These are phyloP conservation scores for Melastoma malabathricum DNA, from an alignment of 345 rosid species.

Conservation along the genomic window DNA sequence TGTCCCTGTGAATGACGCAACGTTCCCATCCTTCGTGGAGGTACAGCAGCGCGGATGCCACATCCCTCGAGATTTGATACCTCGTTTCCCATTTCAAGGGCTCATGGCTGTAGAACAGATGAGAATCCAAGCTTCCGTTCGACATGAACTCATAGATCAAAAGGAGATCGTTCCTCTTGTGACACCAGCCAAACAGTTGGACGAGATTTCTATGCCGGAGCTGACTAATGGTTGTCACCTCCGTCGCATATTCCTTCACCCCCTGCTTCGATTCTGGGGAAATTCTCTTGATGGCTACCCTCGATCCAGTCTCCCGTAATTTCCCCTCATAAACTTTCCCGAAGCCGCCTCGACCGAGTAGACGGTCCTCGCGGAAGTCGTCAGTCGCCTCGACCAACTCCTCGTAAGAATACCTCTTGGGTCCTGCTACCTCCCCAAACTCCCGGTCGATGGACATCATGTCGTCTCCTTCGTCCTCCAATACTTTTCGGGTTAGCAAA, in stretches of 20 bases:
- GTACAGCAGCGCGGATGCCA: constrained; percentile 5
- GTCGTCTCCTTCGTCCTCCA: not conserved
- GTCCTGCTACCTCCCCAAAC: constrained; percentile 1
- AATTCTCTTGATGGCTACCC: constrained; percentile 5
- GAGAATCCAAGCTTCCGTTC: constrained; percentile 4
- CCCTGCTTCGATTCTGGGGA: constrained; percentile 1
- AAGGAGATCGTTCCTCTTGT: not conserved
- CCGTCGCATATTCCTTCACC: constrained; percentile 4
- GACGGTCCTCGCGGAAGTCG: not conserved
- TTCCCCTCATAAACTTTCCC: constrained; percentile 3
- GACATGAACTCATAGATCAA: constrained; percentile 4
- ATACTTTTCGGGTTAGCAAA: not conserved
- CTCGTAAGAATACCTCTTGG: not conserved
- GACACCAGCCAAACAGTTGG: constrained; percentile 3
- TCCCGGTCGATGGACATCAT: not conserved
- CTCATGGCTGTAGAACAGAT: not conserved
- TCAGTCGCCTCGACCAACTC: not conserved
- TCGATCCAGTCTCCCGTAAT: not conserved
- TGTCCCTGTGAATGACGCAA: constrained; percentile 6
- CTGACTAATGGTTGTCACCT: constrained; percentile 3
- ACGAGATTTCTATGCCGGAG: constrained; percentile 3
- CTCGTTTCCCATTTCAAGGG: constrained; percentile 2
- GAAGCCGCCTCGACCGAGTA: constrained; percentile 3
- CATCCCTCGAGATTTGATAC: not conserved
- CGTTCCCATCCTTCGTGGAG: constrained; percentile 5